Conservation (phyloP, 345 rosid species). For the Rhizophora apiculata region DNA sequence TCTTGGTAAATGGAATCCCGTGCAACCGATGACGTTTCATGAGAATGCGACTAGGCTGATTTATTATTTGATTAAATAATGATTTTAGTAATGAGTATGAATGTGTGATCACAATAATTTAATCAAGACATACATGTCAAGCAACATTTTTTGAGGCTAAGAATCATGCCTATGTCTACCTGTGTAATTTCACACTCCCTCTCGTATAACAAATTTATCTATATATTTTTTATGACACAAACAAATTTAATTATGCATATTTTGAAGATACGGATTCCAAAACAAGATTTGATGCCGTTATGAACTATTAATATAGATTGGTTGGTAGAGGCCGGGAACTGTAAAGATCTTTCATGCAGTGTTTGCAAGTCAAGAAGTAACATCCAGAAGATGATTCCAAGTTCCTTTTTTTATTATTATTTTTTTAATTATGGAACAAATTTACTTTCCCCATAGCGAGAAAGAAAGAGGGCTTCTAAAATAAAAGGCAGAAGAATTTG, state of each 20-base stretch:
- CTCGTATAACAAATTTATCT: background rate
- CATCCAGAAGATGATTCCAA: background rate
- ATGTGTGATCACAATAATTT: background rate
- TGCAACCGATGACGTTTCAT: background rate
- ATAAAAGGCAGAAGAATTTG: constrained; percentile 11
- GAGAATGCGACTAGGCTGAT: background rate
- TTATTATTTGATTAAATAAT: background rate
- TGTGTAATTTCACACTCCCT: background rate
- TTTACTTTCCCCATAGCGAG: too few relatives aligned
- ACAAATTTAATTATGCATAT: background rate
- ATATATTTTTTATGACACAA: background rate
- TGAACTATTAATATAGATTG: constrained; percentile 9
- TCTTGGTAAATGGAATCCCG: background rate
- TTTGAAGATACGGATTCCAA: constrained; percentile 12
- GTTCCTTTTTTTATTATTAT: background rate
- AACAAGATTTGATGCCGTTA: constrained; percentile 26
- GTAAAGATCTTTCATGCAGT: constrained; percentile 7
- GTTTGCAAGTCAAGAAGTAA: constrained; percentile 20
- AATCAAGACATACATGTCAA: background rate
- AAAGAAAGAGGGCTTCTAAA: background rate
- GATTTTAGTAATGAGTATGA: background rate
- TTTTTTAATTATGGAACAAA: too few relatives aligned
- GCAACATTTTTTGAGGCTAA: constrained; percentile 6
- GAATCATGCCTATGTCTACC: constrained; percentile 9
- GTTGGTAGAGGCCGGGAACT: constrained; percentile 29